phyloP scores from a whole-genome alignment of 148 eudicot species.

The Camellia granthamiana region DNA sequence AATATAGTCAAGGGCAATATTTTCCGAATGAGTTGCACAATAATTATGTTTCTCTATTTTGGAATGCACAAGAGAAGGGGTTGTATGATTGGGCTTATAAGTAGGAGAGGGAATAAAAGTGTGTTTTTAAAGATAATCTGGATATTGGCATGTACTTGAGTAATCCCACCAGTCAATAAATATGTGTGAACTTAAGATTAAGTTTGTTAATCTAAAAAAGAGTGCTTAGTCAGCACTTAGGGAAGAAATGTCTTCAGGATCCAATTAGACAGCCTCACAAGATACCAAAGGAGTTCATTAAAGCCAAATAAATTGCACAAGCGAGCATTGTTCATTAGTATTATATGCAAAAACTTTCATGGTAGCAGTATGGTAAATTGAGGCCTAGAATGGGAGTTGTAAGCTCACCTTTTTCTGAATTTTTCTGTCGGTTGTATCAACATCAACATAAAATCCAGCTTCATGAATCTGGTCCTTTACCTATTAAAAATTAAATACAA shows the following conservation, averaged over 20 bases:
- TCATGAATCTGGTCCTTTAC: conserved; percentile 51
- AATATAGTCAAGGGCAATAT: too few species aligned
- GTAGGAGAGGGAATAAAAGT: neutral
- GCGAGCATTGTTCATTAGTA: too few species aligned
- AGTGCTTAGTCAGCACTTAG: neutral
- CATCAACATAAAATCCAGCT: conserved; percentile 72
- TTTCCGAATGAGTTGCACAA: neutral
- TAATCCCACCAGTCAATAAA: neutral
- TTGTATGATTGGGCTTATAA: neutral
- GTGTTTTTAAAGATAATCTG: too few species aligned
- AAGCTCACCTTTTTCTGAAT: conserved; percentile 71
- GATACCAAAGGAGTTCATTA: too few species aligned
- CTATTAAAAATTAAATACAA: neutral
- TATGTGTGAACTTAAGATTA: neutral
- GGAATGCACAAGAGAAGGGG: neutral
- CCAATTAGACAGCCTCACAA: neutral
- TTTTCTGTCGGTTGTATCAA: conserved; percentile 72
- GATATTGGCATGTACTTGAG: neutral
- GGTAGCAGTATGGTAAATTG: neutral
- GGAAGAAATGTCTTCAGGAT: neutral
- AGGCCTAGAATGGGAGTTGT: neutral
- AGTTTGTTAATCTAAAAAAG: neutral
- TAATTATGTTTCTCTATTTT: neutral
- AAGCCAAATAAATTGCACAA: too few species aligned
- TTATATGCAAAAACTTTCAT: too few species aligned